Evolutionary conservation across 2,329 filamentous ascomycete genomes (phyloP).

Genomic region (Westerdykella sp.): DNA sequence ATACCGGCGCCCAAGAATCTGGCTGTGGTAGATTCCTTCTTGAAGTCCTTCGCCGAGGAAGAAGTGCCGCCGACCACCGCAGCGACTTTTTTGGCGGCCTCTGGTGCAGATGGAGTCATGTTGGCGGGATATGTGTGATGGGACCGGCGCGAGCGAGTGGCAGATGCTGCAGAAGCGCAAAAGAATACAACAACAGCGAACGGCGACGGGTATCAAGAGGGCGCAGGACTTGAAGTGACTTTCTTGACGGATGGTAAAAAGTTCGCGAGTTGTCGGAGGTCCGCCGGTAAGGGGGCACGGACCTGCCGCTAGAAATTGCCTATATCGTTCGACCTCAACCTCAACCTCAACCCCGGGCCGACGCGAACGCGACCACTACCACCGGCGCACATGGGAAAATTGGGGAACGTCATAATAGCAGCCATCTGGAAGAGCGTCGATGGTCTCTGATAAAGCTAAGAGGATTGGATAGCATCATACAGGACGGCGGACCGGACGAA

Average conservation of each 20-base stretch:
- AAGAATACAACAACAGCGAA: not conserved
- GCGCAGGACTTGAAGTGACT: too few relatives aligned
- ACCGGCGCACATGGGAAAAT: too few relatives aligned
- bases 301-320: not conserved
- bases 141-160: not conserved
- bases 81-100: conserved; percentile 13
- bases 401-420: too few relatives aligned
- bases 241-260: not conserved
- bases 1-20: conserved; percentile 89
- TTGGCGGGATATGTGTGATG: not conserved
- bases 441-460: too few relatives aligned
- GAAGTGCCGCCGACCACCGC: conserved; percentile 19
- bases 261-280: not conserved
- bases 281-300: not conserved
- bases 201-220: not conserved
- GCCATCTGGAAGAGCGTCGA: too few relatives aligned
- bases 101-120: not conserved
- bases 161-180: not conserved
- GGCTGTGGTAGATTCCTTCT: conserved; percentile 85
- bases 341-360: too few relatives aligned
- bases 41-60: conserved; percentile 53
- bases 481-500: too few relatives aligned
- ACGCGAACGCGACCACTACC: too few relatives aligned
- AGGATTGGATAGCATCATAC: too few relatives aligned
- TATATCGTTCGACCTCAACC: too few relatives aligned